These are phyloP conservation scores for Elaeis guineensis DNA, from an alignment of 176 grass and related monocot genomes.

Conservation along the genomic window DNA sequence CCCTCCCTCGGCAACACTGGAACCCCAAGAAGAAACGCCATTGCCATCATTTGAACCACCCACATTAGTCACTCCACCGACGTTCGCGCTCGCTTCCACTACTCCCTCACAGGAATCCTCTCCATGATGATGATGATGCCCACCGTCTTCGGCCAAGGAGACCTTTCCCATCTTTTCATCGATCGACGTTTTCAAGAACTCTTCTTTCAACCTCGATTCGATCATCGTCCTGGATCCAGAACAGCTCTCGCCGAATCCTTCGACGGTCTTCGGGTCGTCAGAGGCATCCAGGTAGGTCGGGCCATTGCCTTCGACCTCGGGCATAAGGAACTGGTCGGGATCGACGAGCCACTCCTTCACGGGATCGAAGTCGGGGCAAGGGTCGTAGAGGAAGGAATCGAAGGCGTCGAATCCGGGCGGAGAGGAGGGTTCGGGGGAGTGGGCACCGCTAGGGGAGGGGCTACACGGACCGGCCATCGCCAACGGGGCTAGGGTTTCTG, in stretches of 20 bases:
- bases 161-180: conserved; percentile 29
- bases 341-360: conserved; percentile 78
- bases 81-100: not conserved
- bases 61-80: not conserved
- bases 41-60: conserved; percentile 4
- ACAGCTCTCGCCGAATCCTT: not conserved
- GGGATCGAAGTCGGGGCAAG: conserved; percentile 42
- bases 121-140: not conserved
- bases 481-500: not conserved
- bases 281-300: not conserved
- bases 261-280: not conserved
- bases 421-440: not conserved
- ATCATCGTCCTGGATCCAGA: not conserved
- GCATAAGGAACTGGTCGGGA: conserved; percentile 33
- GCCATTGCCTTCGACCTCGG: conserved; percentile 15
- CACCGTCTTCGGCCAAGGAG: conserved; percentile 12
- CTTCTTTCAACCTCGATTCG: conserved; percentile 15
- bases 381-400: not conserved
- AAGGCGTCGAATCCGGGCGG: not conserved
- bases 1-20: not conserved
- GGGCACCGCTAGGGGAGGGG: not conserved
- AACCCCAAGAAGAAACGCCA: not conserved
- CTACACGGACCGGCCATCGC: not conserved
- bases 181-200: conserved; percentile 4
- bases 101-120: not conserved